A percentile compares a stretch with the other conserved stretches of the same genome.
phyloP scores from a whole-genome alignment of 73 alveolate genomes.

The Paramecium sexaurelia region DNA sequence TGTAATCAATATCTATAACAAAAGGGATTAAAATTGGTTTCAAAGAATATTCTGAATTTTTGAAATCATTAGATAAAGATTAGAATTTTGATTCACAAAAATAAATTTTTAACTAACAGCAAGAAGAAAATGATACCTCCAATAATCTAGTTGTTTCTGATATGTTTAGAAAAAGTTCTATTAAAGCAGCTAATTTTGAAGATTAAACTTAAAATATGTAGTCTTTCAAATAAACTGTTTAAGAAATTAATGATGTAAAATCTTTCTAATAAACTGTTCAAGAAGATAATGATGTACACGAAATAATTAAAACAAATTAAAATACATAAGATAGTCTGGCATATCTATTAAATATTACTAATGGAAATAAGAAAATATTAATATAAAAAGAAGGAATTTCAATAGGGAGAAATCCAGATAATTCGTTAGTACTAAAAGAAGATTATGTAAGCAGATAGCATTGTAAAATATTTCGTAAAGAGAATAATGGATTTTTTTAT shows the following conservation, averaged over 20 bases:
- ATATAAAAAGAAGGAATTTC: not conserved
- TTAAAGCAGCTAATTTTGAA: not conserved
- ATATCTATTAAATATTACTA: not conserved
- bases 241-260: not conserved
- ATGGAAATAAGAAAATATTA: not conserved
- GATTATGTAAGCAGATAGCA: not conserved
- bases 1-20: not conserved
- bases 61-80: not conserved
- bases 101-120: not conserved
- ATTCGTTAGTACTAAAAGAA: not conserved
- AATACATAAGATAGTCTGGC: not conserved
- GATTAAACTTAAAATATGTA: not conserved
- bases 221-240: not conserved
- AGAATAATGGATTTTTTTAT: not conserved
- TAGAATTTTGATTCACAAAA: not conserved
- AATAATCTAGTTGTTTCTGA: not conserved
- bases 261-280: not conserved
- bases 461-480: not conserved
- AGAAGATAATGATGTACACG: not conserved
- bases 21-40: constrained; percentile 35
- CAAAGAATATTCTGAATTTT: constrained; percentile 26
- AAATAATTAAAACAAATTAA: not conserved
- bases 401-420: constrained; percentile 35
- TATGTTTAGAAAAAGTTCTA: not conserved
- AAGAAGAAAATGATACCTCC: not conserved